These are phyloP conservation scores for Tetradesmus lagerheimii DNA, from an alignment of 139 green algal species.

Conservation along the genomic window DNA sequence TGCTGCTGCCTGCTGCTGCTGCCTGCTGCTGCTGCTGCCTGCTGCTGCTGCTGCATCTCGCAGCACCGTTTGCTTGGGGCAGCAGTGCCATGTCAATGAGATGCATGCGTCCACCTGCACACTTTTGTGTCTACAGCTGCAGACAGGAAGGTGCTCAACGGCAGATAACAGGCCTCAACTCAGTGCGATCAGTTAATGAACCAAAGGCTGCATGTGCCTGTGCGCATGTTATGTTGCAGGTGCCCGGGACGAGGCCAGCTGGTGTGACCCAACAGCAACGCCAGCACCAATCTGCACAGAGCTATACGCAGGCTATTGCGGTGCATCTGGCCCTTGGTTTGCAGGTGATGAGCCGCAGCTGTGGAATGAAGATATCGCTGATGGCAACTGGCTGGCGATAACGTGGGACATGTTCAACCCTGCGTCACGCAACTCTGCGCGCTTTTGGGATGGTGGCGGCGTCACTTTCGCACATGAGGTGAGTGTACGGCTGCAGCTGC, in stretches of 20 bases:
- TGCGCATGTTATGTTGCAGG: neutral
- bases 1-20: neutral
- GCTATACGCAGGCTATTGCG: neutral
- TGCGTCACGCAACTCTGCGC: neutral
- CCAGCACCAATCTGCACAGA: neutral
- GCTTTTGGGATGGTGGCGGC: neutral
- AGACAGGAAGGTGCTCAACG: too few species aligned
- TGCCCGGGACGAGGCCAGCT: neutral
- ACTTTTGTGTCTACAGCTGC: too few species aligned
- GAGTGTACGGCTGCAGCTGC: neutral
- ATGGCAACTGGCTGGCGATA: neutral
- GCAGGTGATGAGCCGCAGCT: neutral
- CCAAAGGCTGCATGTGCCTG: neutral
- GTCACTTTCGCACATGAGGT: neutral
- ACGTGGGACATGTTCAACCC: neutral
- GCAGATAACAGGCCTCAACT: too few species aligned
- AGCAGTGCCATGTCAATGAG: too few species aligned
- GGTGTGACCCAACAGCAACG: neutral
- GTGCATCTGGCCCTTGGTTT: neutral
- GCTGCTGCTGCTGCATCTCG: too few species aligned
- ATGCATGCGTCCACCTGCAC: neutral
- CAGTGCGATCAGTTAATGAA: too few species aligned
- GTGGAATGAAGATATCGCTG: neutral
- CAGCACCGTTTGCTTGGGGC: too few species aligned
- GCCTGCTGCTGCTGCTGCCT: too few species aligned